Percentiles rank a stretch among this genome's conserved stretches.
These are phyloP conservation scores for Talaromyces sp. DNA, from an alignment of 2,329 filamentous ascomycete genomes.

Conservation along the genomic window DNA sequence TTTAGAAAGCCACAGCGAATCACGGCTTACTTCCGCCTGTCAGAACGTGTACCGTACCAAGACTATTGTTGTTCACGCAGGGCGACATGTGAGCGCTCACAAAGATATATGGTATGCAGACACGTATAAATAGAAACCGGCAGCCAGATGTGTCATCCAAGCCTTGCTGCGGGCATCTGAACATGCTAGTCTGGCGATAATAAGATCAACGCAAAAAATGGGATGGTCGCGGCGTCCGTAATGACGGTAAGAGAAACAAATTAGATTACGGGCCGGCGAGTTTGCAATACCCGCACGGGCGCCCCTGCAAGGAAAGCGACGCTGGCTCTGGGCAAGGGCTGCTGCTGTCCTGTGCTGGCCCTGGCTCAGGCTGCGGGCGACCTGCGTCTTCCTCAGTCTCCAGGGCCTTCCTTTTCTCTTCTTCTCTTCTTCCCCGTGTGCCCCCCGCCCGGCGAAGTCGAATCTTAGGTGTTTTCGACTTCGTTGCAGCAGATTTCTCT, in stretches of 20 bases:
- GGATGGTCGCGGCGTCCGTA: neutral
- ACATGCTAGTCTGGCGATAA: neutral
- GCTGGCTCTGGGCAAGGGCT: neutral
- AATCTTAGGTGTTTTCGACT: slow-evolving; percentile 10
- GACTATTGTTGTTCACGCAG: neutral
- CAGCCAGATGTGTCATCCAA: too few relatives aligned
- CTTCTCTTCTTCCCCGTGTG: slow-evolving; percentile 23
- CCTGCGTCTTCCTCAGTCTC: neutral
- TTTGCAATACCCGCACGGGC: neutral
- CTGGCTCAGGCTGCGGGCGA: neutral
- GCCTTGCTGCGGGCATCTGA: too few relatives aligned
- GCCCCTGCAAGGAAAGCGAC: neutral
- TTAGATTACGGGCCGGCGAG: neutral
- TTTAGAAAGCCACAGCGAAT: neutral
- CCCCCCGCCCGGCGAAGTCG: slow-evolving; percentile 29
- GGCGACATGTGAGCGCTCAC: neutral
- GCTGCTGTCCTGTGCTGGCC: neutral
- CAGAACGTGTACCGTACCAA: neutral
- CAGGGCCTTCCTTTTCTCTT: slow-evolving; percentile 21
- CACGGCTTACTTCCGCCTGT: neutral
- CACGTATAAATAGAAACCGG: neutral
- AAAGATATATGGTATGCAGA: neutral
- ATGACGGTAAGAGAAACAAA: neutral
- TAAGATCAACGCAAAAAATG: neutral
- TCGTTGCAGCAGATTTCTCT: slow-evolving; percentile 9